Percentiles rank a stretch among this genome's conserved stretches.
Conservation (phyloP, 1,139 yeast genomes). For the Pichia kudriavzevii region DNA sequence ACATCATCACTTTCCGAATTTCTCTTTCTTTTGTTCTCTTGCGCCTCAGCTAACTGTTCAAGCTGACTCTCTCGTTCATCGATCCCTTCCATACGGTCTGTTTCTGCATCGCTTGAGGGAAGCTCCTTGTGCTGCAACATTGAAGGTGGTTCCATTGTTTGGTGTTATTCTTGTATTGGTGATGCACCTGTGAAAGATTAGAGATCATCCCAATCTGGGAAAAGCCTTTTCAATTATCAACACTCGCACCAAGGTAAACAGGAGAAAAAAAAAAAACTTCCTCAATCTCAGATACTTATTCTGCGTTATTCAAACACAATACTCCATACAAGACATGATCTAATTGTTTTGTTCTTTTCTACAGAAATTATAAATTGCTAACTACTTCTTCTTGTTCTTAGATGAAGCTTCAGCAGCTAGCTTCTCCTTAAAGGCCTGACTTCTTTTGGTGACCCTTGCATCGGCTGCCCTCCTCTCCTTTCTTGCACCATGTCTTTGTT, state of each 20-base stretch:
- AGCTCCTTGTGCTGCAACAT: slow-evolving; percentile 4
- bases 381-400: too few species aligned
- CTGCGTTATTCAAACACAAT: too few species aligned
- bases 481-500: slow-evolving; percentile 32
- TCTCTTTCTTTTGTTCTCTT: slow-evolving; percentile 4
- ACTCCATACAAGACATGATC: too few species aligned
- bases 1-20: slow-evolving; percentile 1
- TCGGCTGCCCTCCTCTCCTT: slow-evolving; percentile 20
- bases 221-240: too few species aligned
- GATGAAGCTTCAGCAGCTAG: too few species aligned
- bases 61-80: slow-evolving; percentile 32
- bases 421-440: slow-evolving; percentile 47
- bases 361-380: too few species aligned
- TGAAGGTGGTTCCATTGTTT: slow-evolving; percentile 21
- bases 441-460: slow-evolving; percentile 56
- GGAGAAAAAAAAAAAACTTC: too few species aligned
- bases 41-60: slow-evolving; percentile 26
- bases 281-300: too few species aligned
- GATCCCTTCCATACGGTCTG: slow-evolving; percentile 60
- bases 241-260: too few species aligned
- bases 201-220: too few species aligned
- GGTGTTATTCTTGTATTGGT: slow-evolving; percentile 44
- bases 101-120: slow-evolving; percentile 65
- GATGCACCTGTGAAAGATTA: too few species aligned
- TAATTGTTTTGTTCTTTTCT: too few species aligned